Evolutionary conservation across 73 alveolate species (phyloP), one percentile per base, ranked within the genome.

Genomic region (Paramecium biaurelia): DNA sequence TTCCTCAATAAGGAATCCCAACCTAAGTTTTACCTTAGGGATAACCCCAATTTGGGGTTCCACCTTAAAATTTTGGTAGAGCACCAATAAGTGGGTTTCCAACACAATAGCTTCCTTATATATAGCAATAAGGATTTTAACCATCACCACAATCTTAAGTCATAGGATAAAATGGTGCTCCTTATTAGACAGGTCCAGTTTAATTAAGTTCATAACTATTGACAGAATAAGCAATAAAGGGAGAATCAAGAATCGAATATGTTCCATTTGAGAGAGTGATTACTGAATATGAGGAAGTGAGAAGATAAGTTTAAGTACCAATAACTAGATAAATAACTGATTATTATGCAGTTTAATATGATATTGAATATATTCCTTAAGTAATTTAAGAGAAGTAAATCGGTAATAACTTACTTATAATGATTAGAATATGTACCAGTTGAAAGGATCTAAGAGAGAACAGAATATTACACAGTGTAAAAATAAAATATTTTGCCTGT

Each of bases 211-310:
- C 84, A 63, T 30, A 26, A 63, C 24, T 63, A 18, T 26, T 63
- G 58, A 74, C 63, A 0, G 87, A 74, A 74, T 74, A 74, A 37
- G 59, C 74, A 20, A 79, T 89, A 57, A 89, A 89, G 85, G 94
- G 94, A 20, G 94, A 89, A 70, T 89, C 94, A 0, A 89, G 94
- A 43, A 89, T 89, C 1, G 94, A 89, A 70, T 89, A 89, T 57
- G 56, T 89, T 10, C 94, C 94, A 11, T 89, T 24, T 38, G 94
- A 89, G 56, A 89, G 87, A 70, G 57, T 85, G 18, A 56, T 89
- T 7, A 89, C 87, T 2, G 94, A 89, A 43, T 89, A 89, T 53
- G 94, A 89, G 56, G 94, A 76, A 23, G 94, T 89, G 18, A 57
- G 87, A 72, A 89, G 94, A 70, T 41, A 70, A 30, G 94, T 70